Base-by-base conservation (phyloP, 371 early-diverging fungal genomes). In the Syncephalastrum monosporum region DNA sequence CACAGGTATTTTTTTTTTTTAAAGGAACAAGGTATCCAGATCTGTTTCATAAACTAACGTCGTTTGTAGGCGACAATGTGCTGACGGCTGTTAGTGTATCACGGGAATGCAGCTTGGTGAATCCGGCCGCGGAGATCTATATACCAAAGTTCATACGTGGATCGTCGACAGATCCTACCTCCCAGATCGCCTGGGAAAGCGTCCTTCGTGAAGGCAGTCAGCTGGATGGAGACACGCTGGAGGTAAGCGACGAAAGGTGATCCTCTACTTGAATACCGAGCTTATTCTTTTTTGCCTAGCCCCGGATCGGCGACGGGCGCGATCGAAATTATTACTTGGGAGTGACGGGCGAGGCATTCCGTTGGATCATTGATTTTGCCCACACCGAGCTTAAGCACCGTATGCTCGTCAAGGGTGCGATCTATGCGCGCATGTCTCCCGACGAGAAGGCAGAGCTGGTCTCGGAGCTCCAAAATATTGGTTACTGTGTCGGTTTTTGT, bases 361-460 rank as follows among this genome's bases (percentile, higher is more conserved):
- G 96, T 29, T 92, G 89, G 86, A 88, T 96, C 83, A 80, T 96
- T n/a, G 96, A 96, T 60, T 82, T 84, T 73, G 84, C 86, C 0
- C 78, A 88, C 0, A 68, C 70, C 13, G 82, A 87, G n/a, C 79
- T 85, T 5, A 57, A 94, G 25, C 74, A 83, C 17, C 79, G 94
- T 52, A 88, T 96, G 90, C 79, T 99, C 19, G 86, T 92, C 50
- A 94, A 94, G 58, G 90, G 90, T 6, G 90, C 90, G 21, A 87
- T 99, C 33, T 99, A 91, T 77, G 98, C 99, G 1, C 85, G 99
- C 58, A 99, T 99, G 98, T 97, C 96, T 1, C 99, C 99, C 0
- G 98, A 96, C 60, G 97, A 98, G 71, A 99, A 99, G 63, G 94
- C 92, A 53, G 90, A 92, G 60, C 77, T 99, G 10, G 96, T 99